phyloP scores from a whole-genome alignment of 2,329 filamentous ascomycete species.

The Colletotrichum tropicicola region DNA sequence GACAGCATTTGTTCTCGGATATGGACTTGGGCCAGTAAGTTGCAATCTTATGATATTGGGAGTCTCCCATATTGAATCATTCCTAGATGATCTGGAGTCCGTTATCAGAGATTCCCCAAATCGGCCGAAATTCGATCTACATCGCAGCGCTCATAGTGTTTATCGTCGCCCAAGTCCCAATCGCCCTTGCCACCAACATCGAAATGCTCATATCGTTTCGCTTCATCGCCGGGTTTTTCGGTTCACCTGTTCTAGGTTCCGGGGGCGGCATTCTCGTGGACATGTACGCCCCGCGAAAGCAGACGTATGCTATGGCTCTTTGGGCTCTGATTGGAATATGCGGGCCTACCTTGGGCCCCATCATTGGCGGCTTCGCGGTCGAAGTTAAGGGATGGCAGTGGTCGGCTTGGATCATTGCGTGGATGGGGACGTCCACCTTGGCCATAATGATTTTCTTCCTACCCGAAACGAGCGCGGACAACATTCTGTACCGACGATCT shows the following conservation, averaged over 20 bases:
- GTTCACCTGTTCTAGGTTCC: conserved; percentile 14
- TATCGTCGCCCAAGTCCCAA: conserved; percentile 25
- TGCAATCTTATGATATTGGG: background rate
- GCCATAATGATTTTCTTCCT: conserved; percentile 34
- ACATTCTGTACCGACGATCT: conserved; percentile 34
- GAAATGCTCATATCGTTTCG: conserved; percentile 31
- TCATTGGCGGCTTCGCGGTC: conserved; percentile 25
- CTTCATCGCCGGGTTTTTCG: conserved; percentile 34
- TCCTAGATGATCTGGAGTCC: conserved; percentile 30
- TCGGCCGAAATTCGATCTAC: conserved; percentile 31
- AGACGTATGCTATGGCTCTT: conserved; percentile 7
- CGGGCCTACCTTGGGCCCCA: conserved; percentile 23
- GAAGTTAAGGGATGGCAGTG: conserved; percentile 32
- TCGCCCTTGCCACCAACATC: conserved; percentile 26
- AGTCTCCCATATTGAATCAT: background rate
- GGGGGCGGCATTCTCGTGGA: conserved; percentile 14
- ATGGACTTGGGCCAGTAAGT: conserved; percentile 68
- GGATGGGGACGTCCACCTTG: conserved; percentile 27
- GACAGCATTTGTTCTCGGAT: conserved; percentile 81
- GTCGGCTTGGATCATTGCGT: conserved; percentile 34
- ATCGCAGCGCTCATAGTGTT: conserved; percentile 31
- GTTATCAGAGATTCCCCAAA: conserved; percentile 30
- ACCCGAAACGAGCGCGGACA: conserved; percentile 35
- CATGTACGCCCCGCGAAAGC: conserved; percentile 15
- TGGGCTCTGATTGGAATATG: conserved; percentile 20